A percentile compares a stretch with the other conserved stretches of the same genome.
Conservation (phyloP, 2,329 filamentous ascomycete species). For the Fusarium marasasianum region DNA sequence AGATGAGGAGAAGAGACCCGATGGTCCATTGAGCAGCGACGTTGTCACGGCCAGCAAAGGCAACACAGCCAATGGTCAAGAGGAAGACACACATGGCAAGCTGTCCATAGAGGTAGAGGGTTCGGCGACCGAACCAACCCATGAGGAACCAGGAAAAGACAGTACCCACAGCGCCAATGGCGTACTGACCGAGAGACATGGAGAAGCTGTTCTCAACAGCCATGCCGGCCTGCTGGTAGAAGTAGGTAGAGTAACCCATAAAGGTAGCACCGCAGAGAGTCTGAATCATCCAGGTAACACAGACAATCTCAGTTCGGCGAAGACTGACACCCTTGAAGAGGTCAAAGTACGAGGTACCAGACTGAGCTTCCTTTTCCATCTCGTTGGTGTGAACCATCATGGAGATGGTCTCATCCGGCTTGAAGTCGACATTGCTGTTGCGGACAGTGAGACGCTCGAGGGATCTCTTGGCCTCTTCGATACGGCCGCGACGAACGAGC, state of each 20-base stretch:
- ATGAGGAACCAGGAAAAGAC: slow-evolving; percentile 57
- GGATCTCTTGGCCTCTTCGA: slow-evolving; percentile 51
- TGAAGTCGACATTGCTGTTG: slow-evolving; percentile 47
- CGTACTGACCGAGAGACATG: slow-evolving; percentile 54
- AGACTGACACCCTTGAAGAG: slow-evolving; percentile 59
- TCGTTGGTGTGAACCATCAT: slow-evolving; percentile 64
- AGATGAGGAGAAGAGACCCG: slow-evolving; percentile 56
- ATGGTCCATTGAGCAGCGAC: slow-evolving; percentile 59
- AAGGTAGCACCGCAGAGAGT: slow-evolving; percentile 52
- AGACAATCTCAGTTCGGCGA: slow-evolving; percentile 57
- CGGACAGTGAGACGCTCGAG: slow-evolving; percentile 53
- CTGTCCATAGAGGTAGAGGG: slow-evolving; percentile 56
- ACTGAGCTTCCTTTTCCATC: slow-evolving; percentile 53
- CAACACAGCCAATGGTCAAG: slow-evolving; percentile 62
- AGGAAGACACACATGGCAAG: slow-evolving; percentile 59
- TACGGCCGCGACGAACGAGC: slow-evolving; percentile 54
- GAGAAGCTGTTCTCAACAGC: slow-evolving; percentile 50
- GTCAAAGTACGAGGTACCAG: slow-evolving; percentile 56
- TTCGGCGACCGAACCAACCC: slow-evolving; percentile 55
- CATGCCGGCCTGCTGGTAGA: slow-evolving; percentile 56
- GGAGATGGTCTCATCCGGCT: slow-evolving; percentile 56
- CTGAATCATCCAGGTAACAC: slow-evolving; percentile 55
- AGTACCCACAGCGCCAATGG: slow-evolving; percentile 57
- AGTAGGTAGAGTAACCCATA: slow-evolving; percentile 69
- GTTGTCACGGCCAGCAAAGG: slow-evolving; percentile 58